Conservation (phyloP, 2,329 filamentous ascomycete genomes). For the Diaporthe aspalathi region DNA sequence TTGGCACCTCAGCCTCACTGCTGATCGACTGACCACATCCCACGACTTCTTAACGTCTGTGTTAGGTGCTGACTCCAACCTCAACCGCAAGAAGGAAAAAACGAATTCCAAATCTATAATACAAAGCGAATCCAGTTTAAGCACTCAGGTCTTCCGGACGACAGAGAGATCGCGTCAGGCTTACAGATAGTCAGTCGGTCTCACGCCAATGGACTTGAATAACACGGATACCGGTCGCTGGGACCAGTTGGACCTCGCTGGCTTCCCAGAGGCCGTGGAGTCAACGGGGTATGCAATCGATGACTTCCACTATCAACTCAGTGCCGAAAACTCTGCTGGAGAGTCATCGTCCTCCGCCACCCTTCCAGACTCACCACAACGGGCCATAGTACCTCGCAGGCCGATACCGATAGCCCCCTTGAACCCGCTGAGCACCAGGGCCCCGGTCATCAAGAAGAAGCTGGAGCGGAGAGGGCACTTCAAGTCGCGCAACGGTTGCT, state of each 20-base stretch:
- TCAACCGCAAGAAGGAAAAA: neutral
- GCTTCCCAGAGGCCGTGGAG: neutral
- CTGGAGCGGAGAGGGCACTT: slow-evolving; percentile 71
- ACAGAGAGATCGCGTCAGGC: neutral
- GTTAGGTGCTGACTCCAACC: neutral
- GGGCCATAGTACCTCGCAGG: neutral
- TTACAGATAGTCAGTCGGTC: neutral
- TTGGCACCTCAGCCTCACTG: slow-evolving; percentile 24
- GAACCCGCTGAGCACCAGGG: neutral
- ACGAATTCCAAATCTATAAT: too few relatives aligned
- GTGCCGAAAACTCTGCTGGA: neutral
- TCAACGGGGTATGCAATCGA: neutral
- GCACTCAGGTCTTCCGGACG: neutral
- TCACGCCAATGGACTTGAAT: neutral
- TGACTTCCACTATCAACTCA: neutral
- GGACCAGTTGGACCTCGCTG: neutral
- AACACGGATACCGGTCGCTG: neutral
- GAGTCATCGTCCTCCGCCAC: neutral
- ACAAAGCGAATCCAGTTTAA: too few relatives aligned
- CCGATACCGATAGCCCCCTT: neutral
- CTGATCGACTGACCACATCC: neutral
- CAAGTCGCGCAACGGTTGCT: slow-evolving; percentile 74
- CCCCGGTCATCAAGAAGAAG: slow-evolving; percentile 49
- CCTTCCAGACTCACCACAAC: neutral
- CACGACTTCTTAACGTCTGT: neutral